Evolutionary conservation across 2,329 filamentous ascomycete species (phyloP).

Genomic region (Aureobasidium sp.): DNA sequence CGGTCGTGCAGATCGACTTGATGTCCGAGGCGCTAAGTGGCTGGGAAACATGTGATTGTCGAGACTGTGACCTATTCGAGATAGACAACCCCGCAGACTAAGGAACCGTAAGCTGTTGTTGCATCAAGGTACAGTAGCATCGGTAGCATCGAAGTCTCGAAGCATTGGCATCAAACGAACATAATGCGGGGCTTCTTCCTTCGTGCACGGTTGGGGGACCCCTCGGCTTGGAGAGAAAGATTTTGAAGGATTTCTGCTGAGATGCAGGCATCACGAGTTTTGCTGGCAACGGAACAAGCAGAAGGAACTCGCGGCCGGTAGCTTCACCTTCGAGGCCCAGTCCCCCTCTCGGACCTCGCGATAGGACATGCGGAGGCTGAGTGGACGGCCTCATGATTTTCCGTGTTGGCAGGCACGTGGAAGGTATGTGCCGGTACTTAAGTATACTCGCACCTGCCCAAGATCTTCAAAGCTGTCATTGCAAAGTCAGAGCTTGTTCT

Average conservation of each 20-base stretch:
- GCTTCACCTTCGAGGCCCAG: slow-evolving; percentile 6
- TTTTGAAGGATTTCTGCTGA: slow-evolving; percentile 13
- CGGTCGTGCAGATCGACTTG: not conserved
- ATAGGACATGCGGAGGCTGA: slow-evolving; percentile 9
- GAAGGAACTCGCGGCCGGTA: not conserved
- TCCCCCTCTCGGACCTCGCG: slow-evolving; percentile 7
- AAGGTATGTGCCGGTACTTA: slow-evolving; percentile 5
- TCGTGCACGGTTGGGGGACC: not conserved
- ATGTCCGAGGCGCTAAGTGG: not conserved
- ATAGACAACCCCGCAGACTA: not conserved
- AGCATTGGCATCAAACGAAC: slow-evolving; percentile 5
- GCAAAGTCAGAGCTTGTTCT: not conserved
- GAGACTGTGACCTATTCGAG: not conserved
- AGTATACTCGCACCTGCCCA: slow-evolving; percentile 13
- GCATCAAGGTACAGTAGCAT: too few species aligned
- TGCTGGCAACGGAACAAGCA: not conserved
- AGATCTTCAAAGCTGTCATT: slow-evolving; percentile 7
- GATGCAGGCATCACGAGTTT: slow-evolving; percentile 4
- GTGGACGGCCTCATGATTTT: slow-evolving; percentile 8
- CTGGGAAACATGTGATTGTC: slow-evolving; percentile 8
- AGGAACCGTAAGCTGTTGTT: too few species aligned
- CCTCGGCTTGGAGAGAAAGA: slow-evolving; percentile 1
- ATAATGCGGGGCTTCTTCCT: slow-evolving; percentile 6
- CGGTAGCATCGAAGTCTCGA: slow-evolving; percentile 7
- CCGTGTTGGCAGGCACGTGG: slow-evolving; percentile 8